Percentiles rank a stretch among this genome's conserved stretches.
phyloP scores from a whole-genome alignment of 495 filamentous ascomycete genomes.

The Peziza echinospora region DNA sequence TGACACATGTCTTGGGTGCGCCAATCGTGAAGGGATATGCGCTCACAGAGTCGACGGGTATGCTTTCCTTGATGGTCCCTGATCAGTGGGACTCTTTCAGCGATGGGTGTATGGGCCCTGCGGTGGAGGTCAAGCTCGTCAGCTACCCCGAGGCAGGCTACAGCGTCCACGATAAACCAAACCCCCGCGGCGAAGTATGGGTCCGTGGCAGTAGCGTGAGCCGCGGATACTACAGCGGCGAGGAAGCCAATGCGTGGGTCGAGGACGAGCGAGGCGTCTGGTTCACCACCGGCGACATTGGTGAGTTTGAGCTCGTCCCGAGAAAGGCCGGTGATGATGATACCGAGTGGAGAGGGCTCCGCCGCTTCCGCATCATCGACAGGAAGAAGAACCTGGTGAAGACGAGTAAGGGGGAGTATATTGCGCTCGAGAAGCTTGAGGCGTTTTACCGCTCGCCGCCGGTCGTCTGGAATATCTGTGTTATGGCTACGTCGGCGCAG shows the following conservation, averaged over 20 bases:
- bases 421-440: neutral
- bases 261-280: neutral
- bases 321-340: neutral
- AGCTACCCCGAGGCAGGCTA: neutral
- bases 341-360: neutral
- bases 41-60: neutral
- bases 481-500: neutral
- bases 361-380: neutral
- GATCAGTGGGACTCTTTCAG: neutral
- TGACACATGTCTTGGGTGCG: neutral
- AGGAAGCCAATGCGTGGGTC: neutral
- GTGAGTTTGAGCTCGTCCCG: neutral
- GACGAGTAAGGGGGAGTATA: neutral
- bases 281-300: neutral
- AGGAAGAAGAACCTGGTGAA: neutral
- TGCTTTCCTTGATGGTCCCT: neutral
- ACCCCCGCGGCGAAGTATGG: neutral
- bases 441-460: neutral
- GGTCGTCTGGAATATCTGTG: neutral
- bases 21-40: neutral
- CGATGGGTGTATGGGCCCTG: neutral
- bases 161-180: neutral
- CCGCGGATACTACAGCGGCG: neutral
- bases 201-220: neutral
- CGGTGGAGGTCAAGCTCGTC: neutral